phyloP scores from a whole-genome alignment of 768 basidiomycete species.

The Atractiella rhizophila region DNA sequence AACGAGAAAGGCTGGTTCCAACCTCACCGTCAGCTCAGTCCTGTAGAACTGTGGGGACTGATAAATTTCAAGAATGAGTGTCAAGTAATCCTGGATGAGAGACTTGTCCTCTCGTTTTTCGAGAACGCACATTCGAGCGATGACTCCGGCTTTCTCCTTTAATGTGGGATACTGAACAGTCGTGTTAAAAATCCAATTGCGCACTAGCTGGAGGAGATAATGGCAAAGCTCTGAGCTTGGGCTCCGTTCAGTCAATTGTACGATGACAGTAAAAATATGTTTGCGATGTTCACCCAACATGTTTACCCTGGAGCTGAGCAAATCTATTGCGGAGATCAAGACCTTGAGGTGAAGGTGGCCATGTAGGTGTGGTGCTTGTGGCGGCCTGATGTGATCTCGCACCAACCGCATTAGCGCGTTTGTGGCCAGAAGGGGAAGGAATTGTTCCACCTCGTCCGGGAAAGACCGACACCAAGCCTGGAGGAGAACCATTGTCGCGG shows the following conservation, averaged over 20 bases:
- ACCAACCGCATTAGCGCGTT: no score
- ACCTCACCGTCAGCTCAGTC: conserved; percentile 72
- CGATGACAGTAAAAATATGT: conserved; percentile 48
- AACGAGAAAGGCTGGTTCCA: conserved; percentile 78
- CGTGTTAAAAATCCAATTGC: conserved; percentile 67
- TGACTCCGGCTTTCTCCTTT: conserved; percentile 77
- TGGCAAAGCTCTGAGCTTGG: conserved; percentile 51
- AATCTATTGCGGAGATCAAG: conserved; percentile 46
- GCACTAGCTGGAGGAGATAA: conserved; percentile 59
- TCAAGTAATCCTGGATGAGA: conserved; percentile 58
- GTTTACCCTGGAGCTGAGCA: conserved; percentile 53
- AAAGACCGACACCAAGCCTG: conserved; percentile 55
- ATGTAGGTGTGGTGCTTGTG: conserved; percentile 59
- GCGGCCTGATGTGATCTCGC: conserved; percentile 57
- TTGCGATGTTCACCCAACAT: conserved; percentile 67
- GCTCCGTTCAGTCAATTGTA: conserved; percentile 68
- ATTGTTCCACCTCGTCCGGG: conserved; percentile 61
- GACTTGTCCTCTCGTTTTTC: conserved; percentile 47
- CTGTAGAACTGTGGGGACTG: conserved; percentile 58
- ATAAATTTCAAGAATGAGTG: conserved; percentile 82
- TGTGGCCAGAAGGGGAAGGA: no score
- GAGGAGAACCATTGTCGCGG: conserved; percentile 62
- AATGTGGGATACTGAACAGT: conserved; percentile 54
- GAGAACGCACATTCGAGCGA: conserved; percentile 52
- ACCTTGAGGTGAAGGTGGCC: conserved; percentile 32